phyloP scores from a whole-genome alignment of 148 eudicot species.

The Chenopodium formosanum region DNA sequence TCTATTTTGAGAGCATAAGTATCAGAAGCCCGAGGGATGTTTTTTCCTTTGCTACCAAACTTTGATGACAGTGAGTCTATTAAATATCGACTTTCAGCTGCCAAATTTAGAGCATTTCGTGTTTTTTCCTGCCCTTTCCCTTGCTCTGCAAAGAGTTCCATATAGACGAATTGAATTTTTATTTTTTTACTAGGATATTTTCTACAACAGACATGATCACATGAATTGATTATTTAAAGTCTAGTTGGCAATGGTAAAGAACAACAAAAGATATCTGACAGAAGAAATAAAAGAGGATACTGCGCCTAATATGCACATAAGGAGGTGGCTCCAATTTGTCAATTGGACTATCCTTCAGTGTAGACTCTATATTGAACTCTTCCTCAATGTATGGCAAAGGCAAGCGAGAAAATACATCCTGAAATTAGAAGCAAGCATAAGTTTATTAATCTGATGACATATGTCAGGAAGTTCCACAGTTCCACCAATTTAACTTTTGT shows the following conservation, averaged over 20 bases:
- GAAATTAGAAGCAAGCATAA: slow-evolving; percentile 16
- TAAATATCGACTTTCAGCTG: not conserved
- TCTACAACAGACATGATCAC: not conserved
- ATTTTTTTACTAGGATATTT: not conserved
- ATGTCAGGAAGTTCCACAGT: not conserved
- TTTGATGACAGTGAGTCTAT: not conserved
- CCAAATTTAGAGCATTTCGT: not conserved
- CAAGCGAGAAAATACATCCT: slow-evolving; percentile 65
- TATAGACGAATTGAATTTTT: not conserved
- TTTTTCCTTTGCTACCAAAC: not conserved
- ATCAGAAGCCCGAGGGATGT: not conserved
- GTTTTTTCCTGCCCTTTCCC: not conserved
- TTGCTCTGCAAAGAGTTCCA: not conserved
- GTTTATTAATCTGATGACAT: slow-evolving; percentile 10
- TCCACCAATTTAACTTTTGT: not conserved
- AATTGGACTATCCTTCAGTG: slow-evolving; percentile 44
- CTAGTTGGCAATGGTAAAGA: not conserved
- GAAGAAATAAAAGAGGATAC: slow-evolving; percentile 56
- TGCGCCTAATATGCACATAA: slow-evolving; percentile 78
- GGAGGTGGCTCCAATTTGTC: slow-evolving; percentile 58
- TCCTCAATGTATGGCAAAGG: slow-evolving; percentile 65
- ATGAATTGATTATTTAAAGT: not conserved
- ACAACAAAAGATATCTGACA: not conserved
- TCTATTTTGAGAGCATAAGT: not conserved
- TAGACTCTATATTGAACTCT: slow-evolving; percentile 64